These are phyloP conservation scores for Apiospora malaysiana DNA, from an alignment of 2,329 filamentous ascomycete genomes.

Conservation along the genomic window DNA sequence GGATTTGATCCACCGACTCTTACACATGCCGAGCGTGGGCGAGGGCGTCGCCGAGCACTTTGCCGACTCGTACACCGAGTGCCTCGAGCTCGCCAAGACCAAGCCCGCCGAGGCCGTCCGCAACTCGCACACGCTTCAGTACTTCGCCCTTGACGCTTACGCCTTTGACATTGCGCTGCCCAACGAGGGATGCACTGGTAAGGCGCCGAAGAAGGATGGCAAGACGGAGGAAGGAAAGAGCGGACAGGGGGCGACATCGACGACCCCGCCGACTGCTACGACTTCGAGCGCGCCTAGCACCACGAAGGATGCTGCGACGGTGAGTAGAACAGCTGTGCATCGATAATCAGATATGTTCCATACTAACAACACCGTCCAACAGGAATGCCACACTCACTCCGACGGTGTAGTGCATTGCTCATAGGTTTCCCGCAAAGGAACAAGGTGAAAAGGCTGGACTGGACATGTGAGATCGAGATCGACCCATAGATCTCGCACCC, in stretches of 20 bases:
- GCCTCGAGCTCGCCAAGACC: slow-evolving; percentile 56
- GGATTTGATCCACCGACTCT: slow-evolving; percentile 70
- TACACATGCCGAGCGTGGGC: slow-evolving; percentile 66
- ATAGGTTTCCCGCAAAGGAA: slow-evolving; percentile 25
- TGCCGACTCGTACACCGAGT: slow-evolving; percentile 61
- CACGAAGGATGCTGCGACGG: neutral
- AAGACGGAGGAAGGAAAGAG: slow-evolving; percentile 22
- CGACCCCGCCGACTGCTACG: slow-evolving; percentile 23
- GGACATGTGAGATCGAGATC: neutral
- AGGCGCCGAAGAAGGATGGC: slow-evolving; percentile 27
- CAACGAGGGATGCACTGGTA: slow-evolving; percentile 65
- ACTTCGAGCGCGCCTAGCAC: slow-evolving; percentile 21
- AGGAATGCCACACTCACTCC: slow-evolving; percentile 49
- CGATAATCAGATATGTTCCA: slow-evolving; percentile 21
- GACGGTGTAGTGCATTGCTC: slow-evolving; percentile 47
- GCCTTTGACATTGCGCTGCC: slow-evolving; percentile 69
- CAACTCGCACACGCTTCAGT: slow-evolving; percentile 69
- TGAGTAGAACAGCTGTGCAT: neutral
- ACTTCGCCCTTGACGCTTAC: slow-evolving; percentile 72
- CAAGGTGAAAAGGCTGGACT: neutral
- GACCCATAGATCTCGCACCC: neutral
- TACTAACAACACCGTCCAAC: slow-evolving; percentile 24
- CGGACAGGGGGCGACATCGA: neutral
- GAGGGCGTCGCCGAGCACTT: slow-evolving; percentile 68
- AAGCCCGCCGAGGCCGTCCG: slow-evolving; percentile 54